Evolutionary conservation across 352 stramenopile genomes (phyloP), one percentile per base, ranked within the genome.

Genomic region (Phytophthora gonapodyides): DNA sequence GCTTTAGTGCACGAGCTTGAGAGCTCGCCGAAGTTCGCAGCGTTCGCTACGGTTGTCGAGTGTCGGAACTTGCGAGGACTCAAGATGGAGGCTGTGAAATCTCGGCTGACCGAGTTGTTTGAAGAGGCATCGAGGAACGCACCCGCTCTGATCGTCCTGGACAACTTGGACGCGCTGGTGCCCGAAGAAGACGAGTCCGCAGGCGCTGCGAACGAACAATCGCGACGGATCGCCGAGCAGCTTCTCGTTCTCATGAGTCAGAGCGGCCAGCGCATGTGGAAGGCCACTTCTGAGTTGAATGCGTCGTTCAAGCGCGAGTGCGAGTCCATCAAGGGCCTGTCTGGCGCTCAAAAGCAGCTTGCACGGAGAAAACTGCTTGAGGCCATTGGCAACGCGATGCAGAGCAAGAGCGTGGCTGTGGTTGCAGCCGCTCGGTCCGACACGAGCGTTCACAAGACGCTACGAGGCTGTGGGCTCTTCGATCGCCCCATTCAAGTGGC

Each of bases 71-170:
- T 96, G 46, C 78, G 85, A 27, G 88, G 88, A 9, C 61, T 89
- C n/a, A 96, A 94, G 65, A 97, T 96, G 88, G 78, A 94, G 21
- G 75, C 71, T 12, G 86, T 96, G 8, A 92, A 94, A 61, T 52
- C 62, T n/a, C 75, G 75, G 15, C 36, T 97, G 7, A 78, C 53
- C 7, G 76, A 82, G 19, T 53, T 78, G 7, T 91, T 93, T 42
- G 75, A 88, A 13, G 68, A 77, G 10, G 84, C 82, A 2, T 34
- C 55, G 1, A 37, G 44, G 0, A 70, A 77, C 24, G 84, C 86
- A 1, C 87, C 89, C 10, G 67, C 81, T 12, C 30, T 96, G 3
- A 64, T 97, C 35, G 56, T 89, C 1, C 50, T 97, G 31, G 89
- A 97, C 58, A 93, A 97, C 43, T 46, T 97, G 45, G 87, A 97